These are phyloP conservation scores for Parmales sp. DNA, from an alignment of 108 stramenopile species.

Conservation along the genomic window DNA sequence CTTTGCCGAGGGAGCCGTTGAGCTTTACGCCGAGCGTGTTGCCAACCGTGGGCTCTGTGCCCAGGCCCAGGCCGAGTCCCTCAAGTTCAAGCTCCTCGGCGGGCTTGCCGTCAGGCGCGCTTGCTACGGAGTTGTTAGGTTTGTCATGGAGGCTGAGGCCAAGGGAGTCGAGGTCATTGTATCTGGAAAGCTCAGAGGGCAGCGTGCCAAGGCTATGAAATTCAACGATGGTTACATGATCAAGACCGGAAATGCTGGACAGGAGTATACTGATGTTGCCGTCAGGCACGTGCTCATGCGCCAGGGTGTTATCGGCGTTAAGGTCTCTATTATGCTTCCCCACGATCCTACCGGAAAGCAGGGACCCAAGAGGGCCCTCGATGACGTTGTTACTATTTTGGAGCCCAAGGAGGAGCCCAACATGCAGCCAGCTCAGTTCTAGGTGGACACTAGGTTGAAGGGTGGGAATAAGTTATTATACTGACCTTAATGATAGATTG, in stretches of 20 bases:
- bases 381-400: conserved; percentile 82
- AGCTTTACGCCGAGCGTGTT: conserved; percentile 97
- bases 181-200: conserved; percentile 97
- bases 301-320: conserved; percentile 98
- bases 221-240: conserved; percentile 99
- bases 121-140: conserved; percentile 97
- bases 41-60: conserved; percentile 96
- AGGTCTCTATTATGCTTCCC: conserved; percentile 94
- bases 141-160: conserved; percentile 98
- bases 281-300: conserved; percentile 99
- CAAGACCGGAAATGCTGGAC: conserved; percentile 97
- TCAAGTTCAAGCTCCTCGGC: conserved; percentile 98
- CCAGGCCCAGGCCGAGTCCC: conserved; percentile 98
- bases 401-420: conserved; percentile 86
- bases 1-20: conserved; percentile 93
- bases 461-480: too few relatives aligned
- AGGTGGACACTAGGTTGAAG: too few relatives aligned
- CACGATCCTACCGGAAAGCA: conserved; percentile 78
- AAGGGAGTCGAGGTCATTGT: conserved; percentile 99
- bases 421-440: too few relatives aligned
- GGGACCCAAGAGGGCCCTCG: conserved; percentile 78
- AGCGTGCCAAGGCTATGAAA: conserved; percentile 99
- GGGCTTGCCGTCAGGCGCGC: conserved; percentile 99
- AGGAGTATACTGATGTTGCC: conserved; percentile 95
- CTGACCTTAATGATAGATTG: too few relatives aligned